Conservation (phyloP, 2,329 filamentous ascomycete species). For the Aspergillus aculeatus region DNA sequence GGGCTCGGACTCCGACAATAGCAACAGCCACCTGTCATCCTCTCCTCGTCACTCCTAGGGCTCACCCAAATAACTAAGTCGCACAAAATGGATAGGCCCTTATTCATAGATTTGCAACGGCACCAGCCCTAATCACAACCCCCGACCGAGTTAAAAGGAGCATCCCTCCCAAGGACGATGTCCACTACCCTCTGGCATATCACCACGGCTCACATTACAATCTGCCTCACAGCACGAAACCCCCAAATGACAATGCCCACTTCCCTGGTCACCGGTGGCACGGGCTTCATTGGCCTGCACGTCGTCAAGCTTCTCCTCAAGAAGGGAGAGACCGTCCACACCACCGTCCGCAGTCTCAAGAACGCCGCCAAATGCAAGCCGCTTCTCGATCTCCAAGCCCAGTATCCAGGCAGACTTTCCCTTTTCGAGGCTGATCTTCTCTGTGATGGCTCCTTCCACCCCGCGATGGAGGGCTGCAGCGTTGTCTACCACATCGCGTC, state of each 20-base stretch:
- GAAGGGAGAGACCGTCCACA: slow-evolving; percentile 13
- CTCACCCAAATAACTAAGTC: background rate
- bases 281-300: slow-evolving; percentile 19
- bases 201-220: background rate
- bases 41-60: too few relatives aligned
- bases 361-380: slow-evolving; percentile 18
- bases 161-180: background rate
- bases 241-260: background rate
- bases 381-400: slow-evolving; percentile 17
- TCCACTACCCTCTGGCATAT: background rate
- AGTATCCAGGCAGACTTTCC: slow-evolving; percentile 13
- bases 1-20: too few relatives aligned
- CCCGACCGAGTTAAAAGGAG: background rate
- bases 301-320: slow-evolving; percentile 20
- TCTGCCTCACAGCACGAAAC: background rate
- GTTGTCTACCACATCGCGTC: slow-evolving; percentile 38
- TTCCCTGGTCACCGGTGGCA: slow-evolving; percentile 20
- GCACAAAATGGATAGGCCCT: background rate
- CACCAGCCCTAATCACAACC: background rate
- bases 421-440: slow-evolving; percentile 35
- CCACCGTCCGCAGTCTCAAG: slow-evolving; percentile 17
- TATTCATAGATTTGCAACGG: background rate
- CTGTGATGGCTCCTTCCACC: slow-evolving; percentile 26
- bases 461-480: slow-evolving; percentile 28
- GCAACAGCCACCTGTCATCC: too few relatives aligned